Percentiles rank a stretch among this genome's conserved stretches.
Evolutionary conservation across 345 rosid genomes (phyloP).

Genomic region (Sonneratia caseolaris): DNA sequence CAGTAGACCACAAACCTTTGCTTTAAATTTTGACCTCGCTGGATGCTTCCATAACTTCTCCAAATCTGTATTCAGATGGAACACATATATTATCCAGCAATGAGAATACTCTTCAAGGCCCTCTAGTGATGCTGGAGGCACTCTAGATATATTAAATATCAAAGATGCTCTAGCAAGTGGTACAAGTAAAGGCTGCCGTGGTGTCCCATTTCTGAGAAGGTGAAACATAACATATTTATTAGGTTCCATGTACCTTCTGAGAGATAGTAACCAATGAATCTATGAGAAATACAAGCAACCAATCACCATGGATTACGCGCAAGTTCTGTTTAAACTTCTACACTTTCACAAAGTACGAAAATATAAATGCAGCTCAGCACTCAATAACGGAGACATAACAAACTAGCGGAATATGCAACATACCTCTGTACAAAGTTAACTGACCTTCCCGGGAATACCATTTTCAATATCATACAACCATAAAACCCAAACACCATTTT

Average conservation of each 20-base stretch:
- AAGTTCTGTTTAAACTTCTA: background rate
- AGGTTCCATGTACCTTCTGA: background rate
- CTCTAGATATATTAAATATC: constrained; percentile 53
- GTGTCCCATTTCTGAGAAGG: constrained; percentile 68
- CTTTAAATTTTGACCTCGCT: constrained; percentile 81
- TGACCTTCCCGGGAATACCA: background rate
- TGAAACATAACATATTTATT: background rate
- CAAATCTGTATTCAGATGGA: constrained; percentile 85
- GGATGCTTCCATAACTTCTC: constrained; percentile 91
- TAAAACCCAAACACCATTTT: background rate
- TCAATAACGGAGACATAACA: background rate
- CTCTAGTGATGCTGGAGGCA: constrained; percentile 91
- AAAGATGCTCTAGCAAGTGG: constrained; percentile 78
- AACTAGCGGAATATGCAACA: background rate
- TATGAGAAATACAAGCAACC: background rate
- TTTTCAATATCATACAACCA: background rate
- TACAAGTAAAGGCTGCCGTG: constrained; percentile 84
- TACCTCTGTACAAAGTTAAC: background rate
- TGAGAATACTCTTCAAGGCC: constrained; percentile 84
- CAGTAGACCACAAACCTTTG: constrained; percentile 38
- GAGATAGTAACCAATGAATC: background rate
- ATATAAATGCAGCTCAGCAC: background rate
- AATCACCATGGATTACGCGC: background rate
- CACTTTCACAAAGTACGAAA: background rate
- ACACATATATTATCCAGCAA: constrained; percentile 86